Conservation (phyloP, 73 alveolate genomes). For the Stentor roeselii region DNA sequence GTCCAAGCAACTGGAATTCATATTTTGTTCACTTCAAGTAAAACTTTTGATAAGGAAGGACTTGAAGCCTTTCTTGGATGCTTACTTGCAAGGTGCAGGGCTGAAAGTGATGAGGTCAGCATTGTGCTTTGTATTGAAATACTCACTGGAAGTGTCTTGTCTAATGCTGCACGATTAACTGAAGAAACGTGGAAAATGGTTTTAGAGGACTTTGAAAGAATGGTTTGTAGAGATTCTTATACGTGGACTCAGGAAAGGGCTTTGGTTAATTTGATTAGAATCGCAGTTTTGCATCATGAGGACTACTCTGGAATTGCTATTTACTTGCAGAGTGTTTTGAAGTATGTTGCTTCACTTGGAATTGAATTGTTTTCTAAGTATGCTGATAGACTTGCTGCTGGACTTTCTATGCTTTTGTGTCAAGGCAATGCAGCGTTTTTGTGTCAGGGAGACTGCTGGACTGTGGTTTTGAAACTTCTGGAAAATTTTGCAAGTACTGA, state of each 20-base stretch:
- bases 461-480: not conserved
- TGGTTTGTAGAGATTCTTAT: not conserved
- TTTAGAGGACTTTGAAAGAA: not conserved
- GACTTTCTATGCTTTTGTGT: not conserved
- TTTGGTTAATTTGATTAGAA: not conserved
- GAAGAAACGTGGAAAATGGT: not conserved
- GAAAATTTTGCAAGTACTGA: not conserved
- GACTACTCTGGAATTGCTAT: not conserved
- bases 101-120: not conserved
- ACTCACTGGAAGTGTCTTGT: not conserved
- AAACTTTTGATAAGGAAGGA: not conserved
- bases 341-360: not conserved
- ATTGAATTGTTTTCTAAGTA: not conserved
- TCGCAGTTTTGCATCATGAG: not conserved
- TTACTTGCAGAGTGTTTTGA: not conserved
- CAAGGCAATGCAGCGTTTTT: not conserved
- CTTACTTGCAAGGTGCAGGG: slow-evolving; percentile 9
- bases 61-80: not conserved
- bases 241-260: slow-evolving; percentile 13
- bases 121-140: not conserved
- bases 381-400: slow-evolving; percentile 23
- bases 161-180: not conserved
- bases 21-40: not conserved
- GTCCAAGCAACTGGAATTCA: slow-evolving; percentile 6
- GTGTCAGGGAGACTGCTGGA: not conserved